Evolutionary conservation across 1,284 basidiomycete genomes (phyloP).

Genomic region (Hortiboletus rubellus): DNA sequence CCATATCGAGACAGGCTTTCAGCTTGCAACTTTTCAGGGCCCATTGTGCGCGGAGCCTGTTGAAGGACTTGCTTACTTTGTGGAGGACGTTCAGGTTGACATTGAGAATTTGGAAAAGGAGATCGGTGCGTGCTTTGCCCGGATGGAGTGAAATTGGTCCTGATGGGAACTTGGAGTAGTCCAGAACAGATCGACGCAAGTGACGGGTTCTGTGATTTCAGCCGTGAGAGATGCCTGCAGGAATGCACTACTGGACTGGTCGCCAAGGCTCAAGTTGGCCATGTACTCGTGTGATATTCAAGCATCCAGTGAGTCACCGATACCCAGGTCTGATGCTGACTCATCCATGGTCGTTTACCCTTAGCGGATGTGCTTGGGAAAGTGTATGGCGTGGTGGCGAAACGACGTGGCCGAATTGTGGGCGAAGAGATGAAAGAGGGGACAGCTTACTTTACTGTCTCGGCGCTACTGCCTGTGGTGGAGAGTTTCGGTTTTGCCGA

Average conservation of each 20-base stretch:
- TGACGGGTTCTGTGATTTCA: conserved; percentile 88
- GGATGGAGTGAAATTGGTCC: conserved; percentile 1
- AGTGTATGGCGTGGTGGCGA: conserved; percentile 94
- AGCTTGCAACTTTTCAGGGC: conserved; percentile 91
- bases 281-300: conserved; percentile 99
- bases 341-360: not conserved
- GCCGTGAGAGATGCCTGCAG: conserved; percentile 87
- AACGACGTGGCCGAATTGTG: conserved; percentile 87
- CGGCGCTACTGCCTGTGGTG: conserved; percentile 90
- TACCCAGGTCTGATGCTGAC: conserved; percentile 7
- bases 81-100: conserved; percentile 76
- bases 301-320: conserved; percentile 76
- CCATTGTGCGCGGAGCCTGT: conserved; percentile 96
- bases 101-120: conserved; percentile 61
- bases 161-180: conserved; percentile 41
- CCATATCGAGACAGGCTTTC: conserved; percentile 91
- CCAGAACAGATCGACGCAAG: conserved; percentile 70
- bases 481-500: conserved; percentile 98
- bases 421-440: conserved; percentile 99
- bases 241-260: conserved; percentile 93
- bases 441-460: conserved; percentile 92
- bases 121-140: conserved; percentile 47
- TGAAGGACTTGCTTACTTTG: conserved; percentile 89
- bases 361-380: conserved; percentile 96
- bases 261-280: conserved; percentile 93